Evolutionary conservation across 2,329 filamentous ascomycete genomes (phyloP).

Genomic region (Ophiostoma quercus): DNA sequence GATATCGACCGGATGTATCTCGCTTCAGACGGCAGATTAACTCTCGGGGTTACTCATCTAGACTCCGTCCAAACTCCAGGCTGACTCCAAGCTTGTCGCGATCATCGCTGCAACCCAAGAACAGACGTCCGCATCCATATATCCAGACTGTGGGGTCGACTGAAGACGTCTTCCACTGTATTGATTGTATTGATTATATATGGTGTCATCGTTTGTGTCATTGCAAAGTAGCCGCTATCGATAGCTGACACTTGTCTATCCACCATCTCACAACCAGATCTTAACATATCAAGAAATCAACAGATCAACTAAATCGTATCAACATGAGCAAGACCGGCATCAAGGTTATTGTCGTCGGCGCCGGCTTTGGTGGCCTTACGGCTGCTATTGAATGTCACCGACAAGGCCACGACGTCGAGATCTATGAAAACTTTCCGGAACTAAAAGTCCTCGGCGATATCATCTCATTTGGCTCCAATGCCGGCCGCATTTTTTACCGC

Average conservation of each 20-base stretch:
- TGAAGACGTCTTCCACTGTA: not conserved
- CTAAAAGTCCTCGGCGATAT: conserved; percentile 58
- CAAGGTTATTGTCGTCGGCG: conserved; percentile 48
- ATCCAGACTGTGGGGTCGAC: not conserved
- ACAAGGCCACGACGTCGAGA: conserved; percentile 53
- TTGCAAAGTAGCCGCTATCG: not conserved
- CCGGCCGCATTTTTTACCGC: conserved; percentile 54
- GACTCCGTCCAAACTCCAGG: not conserved
- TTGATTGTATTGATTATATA: not conserved
- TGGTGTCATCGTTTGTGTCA: not conserved
- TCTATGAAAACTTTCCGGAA: conserved; percentile 54
- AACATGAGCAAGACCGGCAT: conserved; percentile 41
- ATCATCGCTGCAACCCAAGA: not conserved
- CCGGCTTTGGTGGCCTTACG: conserved; percentile 57
- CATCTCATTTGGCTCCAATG: conserved; percentile 58
- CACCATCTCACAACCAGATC: not conserved
- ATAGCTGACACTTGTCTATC: not conserved
- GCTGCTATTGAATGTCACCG: conserved; percentile 59
- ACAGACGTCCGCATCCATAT: not conserved
- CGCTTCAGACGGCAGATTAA: not conserved
- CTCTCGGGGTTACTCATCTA: not conserved
- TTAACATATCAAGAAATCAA: not conserved
- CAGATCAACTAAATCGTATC: not conserved
- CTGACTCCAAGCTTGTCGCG: not conserved
- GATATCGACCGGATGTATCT: not conserved